phyloP scores from a whole-genome alignment of 441 rosid species.

The Pelargonium australe region DNA sequence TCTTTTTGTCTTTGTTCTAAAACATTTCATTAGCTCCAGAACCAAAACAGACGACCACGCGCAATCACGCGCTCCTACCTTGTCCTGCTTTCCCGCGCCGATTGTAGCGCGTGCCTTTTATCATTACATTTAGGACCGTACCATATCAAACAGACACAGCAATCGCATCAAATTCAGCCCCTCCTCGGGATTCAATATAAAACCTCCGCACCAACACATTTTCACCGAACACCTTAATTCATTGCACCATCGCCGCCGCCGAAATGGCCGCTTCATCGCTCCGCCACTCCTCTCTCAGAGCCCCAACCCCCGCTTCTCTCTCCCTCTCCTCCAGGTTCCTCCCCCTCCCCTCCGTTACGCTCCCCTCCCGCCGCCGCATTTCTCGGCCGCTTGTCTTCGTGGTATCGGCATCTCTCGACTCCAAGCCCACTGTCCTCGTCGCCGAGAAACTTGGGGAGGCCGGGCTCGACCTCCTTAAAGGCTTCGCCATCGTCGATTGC shows the following conservation, averaged over 20 bases:
- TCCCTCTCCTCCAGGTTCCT: constrained; percentile 18
- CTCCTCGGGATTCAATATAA: no score
- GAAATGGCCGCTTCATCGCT: background rate
- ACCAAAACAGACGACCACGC: no score
- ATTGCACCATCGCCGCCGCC: background rate
- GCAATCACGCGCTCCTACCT: no score
- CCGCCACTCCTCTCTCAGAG: background rate
- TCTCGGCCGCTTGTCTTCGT: constrained; percentile 20
- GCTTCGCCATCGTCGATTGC: constrained; percentile 68
- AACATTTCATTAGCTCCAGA: no score
- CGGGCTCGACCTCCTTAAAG: constrained; percentile 54
- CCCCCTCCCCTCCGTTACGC: constrained; percentile 9
- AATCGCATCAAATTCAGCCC: no score
- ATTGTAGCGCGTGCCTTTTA: no score
- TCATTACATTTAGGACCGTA: no score
- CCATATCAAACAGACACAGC: no score
- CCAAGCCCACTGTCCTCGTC: constrained; percentile 60
- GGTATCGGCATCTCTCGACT: constrained; percentile 16
- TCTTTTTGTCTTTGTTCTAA: no score
- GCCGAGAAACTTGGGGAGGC: constrained; percentile 94
- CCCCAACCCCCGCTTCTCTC: background rate
- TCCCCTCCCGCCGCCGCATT: background rate
- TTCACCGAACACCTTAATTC: background rate
- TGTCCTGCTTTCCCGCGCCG: no score
- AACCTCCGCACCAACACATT: no score